Percentiles rank a stretch among this genome's conserved stretches.
Evolutionary conservation across 192 early-diverging fungal genomes (phyloP).

Genomic region (Mortierella hygrophila): DNA sequence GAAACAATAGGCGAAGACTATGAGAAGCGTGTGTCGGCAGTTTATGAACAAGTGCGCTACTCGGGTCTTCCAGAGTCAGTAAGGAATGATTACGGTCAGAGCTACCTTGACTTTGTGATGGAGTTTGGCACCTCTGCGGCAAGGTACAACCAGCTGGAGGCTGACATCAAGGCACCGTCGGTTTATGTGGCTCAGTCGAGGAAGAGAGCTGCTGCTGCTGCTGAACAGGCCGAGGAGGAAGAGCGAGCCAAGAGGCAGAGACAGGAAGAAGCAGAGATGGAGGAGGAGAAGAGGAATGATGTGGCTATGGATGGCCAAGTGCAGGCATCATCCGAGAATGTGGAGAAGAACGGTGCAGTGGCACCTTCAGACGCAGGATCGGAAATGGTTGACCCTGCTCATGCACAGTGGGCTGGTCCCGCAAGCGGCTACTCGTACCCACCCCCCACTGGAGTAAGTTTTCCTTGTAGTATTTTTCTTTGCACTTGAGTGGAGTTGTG

Average conservation of each 20-base stretch:
- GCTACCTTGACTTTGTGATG: slow-evolving; percentile 69
- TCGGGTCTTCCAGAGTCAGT: slow-evolving; percentile 65
- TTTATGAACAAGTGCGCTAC: slow-evolving; percentile 65
- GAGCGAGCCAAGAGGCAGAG: slow-evolving; percentile 30
- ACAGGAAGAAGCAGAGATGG: slow-evolving; percentile 5
- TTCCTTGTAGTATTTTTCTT: background rate
- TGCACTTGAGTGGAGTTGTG: no score
- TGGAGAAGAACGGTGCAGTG: background rate
- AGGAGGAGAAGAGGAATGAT: background rate
- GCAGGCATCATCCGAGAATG: background rate
- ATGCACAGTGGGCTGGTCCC: background rate
- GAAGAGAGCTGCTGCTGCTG: slow-evolving; percentile 54
- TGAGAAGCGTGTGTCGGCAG: slow-evolving; percentile 57
- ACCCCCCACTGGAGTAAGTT: background rate
- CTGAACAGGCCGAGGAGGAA: slow-evolving; percentile 13
- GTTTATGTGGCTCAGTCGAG: slow-evolving; percentile 40
- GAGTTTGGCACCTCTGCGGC: slow-evolving; percentile 64
- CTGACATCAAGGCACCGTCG: slow-evolving; percentile 50
- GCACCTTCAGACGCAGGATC: background rate
- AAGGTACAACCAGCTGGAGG: slow-evolving; percentile 61
- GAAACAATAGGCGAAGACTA: slow-evolving; percentile 42
- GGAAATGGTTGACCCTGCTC: background rate
- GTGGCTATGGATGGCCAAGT: background rate
- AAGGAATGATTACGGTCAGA: slow-evolving; percentile 62
- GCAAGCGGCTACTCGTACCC: background rate